Evolutionary conservation across 2,329 filamentous ascomycete species (phyloP), one percentile per base, ranked within the genome.

Genomic region (Exophiala lecanii-corni): DNA sequence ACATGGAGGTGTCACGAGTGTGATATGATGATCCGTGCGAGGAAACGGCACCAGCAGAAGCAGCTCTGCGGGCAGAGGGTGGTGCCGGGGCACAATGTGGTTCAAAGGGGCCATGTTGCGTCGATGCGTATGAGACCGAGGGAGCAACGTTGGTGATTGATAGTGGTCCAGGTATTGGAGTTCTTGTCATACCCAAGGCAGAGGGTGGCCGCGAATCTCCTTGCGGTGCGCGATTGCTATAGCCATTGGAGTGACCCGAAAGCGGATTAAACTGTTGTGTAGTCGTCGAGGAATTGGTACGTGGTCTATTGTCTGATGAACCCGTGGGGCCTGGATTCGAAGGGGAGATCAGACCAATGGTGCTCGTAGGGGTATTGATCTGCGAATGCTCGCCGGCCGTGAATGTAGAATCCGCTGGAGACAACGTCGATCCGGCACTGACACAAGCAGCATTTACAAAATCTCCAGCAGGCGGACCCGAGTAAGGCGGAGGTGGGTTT

Each of bases 1-100:
- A 62, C 17, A 59, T 55, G n/a, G 60, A 58, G 35, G 61, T 57
- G 41, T 62, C 65, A 26, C 39, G 32, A 31, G 59, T 54, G 13
- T 59, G 50, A 32, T 58, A 57, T 19, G 62, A 62, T 18, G 63
- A 58, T 20, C 55, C 53, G 39, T 59, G 63, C 19, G 57, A 60
- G 12, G 63, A 62, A 25, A 67, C 56, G 4, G 68, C 66, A 2
- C 67, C 67, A 12, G 68, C 66, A 30, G 69, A 72, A 15, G 63
- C 68, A 17, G 69, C 69, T 51, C 69, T 62, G 49, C 65, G 64
- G 1, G 68, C 64, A 6, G 60, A 59, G 40, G 68, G 68, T 4
- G 68, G 59, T 15, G 59, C 59, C 23, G 56, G 36, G 37, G 16
- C 13, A 37, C 37, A 31, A 34, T 20, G 9, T 42, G 17, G 5